Base-by-base conservation (phyloP, 2,329 filamentous ascomycete species). In the Colletotrichum sp. region DNA sequence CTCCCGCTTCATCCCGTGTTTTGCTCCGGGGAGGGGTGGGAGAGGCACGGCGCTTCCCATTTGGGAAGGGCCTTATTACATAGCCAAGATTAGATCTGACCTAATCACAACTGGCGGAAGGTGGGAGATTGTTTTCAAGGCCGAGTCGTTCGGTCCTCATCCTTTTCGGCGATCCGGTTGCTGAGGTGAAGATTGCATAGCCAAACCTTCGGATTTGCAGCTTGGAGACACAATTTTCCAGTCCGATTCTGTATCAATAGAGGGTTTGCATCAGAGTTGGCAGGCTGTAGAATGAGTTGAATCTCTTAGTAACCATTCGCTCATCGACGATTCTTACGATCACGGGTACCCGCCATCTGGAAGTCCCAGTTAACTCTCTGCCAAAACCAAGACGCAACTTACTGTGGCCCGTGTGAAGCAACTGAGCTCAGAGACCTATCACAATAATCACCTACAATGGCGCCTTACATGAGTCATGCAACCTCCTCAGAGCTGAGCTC, bases 381-480 rank as follows among this genome's bases (percentile, higher is more conserved):
- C 44, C 27, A 29, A 11, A 25, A 30, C 34, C 3, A n/a, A 49
- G n/a, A 16, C 25, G 13, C n/a, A 66, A 4, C n/a, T 22, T 29
- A n/a, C 49, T 12, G 30, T 71, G 69, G 44, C 19, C 69, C 44
- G 61, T 71, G 69, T 71, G 61, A 25, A 65, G 44, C 25, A 57
- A 57, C 9, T 13, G 19, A 16, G 19, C 19, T 9, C 44, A 22
- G 11, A 19, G 9, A 57, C 29, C 44, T 4, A 25, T 29, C 13
- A 29, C n/a, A 11, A 55, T 22, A 34, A 68, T 34, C 8, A 36
- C 8, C 27, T 55, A 59, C 8, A 27, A 74, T 74, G 71, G 59
- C 59, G 19, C 59, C 71, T 3, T 71, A 74, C 59, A 71, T 66
- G 49, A 65, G 32, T 74, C 59, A 65, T 65, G 44, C 19, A n/a